Percentiles rank a stretch among this genome's conserved stretches.
Conservation (phyloP, 495 filamentous ascomycete genomes). For the Aspergillus sclerotioniger region DNA sequence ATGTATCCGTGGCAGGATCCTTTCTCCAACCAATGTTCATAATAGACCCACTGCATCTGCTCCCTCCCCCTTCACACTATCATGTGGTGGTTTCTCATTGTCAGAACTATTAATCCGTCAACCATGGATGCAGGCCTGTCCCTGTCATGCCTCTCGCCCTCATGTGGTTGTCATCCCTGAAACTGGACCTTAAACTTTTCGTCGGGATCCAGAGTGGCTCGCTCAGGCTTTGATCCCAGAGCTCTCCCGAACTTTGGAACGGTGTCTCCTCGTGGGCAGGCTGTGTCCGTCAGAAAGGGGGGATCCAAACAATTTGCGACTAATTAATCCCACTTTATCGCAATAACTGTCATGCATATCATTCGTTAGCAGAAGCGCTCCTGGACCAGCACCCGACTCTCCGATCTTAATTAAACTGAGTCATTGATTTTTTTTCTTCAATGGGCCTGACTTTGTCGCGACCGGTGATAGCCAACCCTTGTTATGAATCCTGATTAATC, state of each 20-base stretch:
- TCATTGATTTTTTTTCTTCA: neutral
- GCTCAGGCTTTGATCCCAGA: neutral
- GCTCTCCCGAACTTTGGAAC: slow-evolving; percentile 14
- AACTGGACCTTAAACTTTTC: slow-evolving; percentile 19
- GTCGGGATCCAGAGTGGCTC: slow-evolving; percentile 3
- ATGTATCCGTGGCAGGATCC: slow-evolving; percentile 2
- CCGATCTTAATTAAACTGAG: neutral
- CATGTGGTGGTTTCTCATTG: slow-evolving; percentile 4
- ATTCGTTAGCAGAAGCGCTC: neutral
- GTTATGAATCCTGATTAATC: slow-evolving; percentile 1
- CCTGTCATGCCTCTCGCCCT: slow-evolving; percentile 10
- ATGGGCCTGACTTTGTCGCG: neutral
- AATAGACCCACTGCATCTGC: slow-evolving; percentile 3
- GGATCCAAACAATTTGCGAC: neutral
- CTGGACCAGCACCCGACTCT: neutral
- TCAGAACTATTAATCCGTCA: slow-evolving; percentile 9
- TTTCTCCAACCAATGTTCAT: neutral
- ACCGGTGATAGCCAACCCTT: neutral
- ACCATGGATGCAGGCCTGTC: slow-evolving; percentile 10
- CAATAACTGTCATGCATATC: slow-evolving; percentile 1
- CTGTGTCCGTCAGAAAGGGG: neutral
- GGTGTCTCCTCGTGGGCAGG: slow-evolving; percentile 13
- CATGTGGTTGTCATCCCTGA: slow-evolving; percentile 17
- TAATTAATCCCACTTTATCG: neutral
- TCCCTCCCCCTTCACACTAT: slow-evolving; percentile 5